Conservation (phyloP, 2,329 filamentous ascomycete genomes). For the Hortaea sp. region DNA sequence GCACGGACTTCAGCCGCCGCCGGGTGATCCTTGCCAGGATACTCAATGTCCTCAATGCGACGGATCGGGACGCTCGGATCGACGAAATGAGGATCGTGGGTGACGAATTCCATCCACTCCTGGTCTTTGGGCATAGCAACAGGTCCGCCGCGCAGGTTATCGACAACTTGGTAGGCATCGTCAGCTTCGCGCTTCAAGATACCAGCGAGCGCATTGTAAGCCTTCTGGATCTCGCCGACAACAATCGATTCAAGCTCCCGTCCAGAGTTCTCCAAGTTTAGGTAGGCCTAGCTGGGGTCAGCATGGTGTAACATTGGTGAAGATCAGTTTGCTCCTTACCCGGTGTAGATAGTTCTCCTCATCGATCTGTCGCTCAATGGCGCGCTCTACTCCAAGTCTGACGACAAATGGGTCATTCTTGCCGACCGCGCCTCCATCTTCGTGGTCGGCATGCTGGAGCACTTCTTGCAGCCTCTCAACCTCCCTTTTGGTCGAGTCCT, state of each 20-base stretch:
- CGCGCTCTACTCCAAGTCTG: constrained; percentile 73
- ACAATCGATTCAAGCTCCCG: constrained; percentile 94
- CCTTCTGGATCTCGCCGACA: constrained; percentile 94
- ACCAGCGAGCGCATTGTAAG: constrained; percentile 85
- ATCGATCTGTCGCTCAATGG: constrained; percentile 84
- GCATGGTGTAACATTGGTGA: background rate
- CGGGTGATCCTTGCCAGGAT: constrained; percentile 80
- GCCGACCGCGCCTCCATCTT: constrained; percentile 62
- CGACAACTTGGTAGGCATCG: constrained; percentile 64
- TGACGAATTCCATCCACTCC: constrained; percentile 80
- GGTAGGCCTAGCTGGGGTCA: constrained; percentile 57
- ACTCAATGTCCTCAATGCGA: constrained; percentile 71
- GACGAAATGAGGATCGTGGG: constrained; percentile 73
- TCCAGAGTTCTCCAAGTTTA: constrained; percentile 89
- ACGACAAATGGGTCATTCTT: constrained; percentile 90
- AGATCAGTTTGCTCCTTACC: constrained; percentile 39
- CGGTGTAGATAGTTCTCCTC: constrained; percentile 96
- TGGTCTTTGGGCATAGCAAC: constrained; percentile 89
- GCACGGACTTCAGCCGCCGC: constrained; percentile 76
- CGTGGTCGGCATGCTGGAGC: constrained; percentile 63
- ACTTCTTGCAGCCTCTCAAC: constrained; percentile 75
- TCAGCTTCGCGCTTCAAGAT: constrained; percentile 89
- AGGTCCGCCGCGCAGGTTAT: constrained; percentile 72
- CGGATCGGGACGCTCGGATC: constrained; percentile 73
- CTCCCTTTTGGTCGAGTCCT: constrained; percentile 69